phyloP scores from a whole-genome alignment of 192 early-diverging fungal species.

The Mortierella alpina region DNA sequence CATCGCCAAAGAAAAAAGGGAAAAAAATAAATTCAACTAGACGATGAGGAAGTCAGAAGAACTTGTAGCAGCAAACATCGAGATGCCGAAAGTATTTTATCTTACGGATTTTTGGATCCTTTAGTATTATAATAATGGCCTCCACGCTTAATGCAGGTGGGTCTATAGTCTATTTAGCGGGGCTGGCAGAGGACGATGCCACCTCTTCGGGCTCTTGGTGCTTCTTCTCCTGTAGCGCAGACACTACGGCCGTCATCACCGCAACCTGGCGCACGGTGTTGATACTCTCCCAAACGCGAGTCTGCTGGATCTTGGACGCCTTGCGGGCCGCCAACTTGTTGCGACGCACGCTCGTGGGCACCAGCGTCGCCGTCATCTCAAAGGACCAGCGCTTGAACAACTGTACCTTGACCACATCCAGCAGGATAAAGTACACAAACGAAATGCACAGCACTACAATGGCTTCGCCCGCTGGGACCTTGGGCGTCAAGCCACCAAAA shows the following conservation, averaged over 20 bases:
- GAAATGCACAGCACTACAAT: constrained; percentile 75
- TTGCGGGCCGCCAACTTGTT: constrained; percentile 65
- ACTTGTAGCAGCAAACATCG: no score
- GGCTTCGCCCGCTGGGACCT: constrained; percentile 73
- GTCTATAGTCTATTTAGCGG: constrained; percentile 2
- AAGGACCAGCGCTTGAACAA: constrained; percentile 85
- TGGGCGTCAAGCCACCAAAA: constrained; percentile 67
- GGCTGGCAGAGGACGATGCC: no score
- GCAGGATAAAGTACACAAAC: constrained; percentile 75
- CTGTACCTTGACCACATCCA: constrained; percentile 87
- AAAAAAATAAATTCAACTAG: no score
- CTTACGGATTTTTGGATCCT: no score
- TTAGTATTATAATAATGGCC: no score
- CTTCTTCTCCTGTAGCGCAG: constrained; percentile 28
- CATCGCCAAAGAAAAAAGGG: no score
- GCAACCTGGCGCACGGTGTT: constrained; percentile 41
- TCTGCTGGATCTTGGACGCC: constrained; percentile 58
- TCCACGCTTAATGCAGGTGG: background rate
- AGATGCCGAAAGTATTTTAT: no score
- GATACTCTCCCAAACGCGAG: constrained; percentile 58
- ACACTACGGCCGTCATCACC: constrained; percentile 50
- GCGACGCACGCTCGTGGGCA: constrained; percentile 72
- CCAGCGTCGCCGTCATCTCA: constrained; percentile 84
- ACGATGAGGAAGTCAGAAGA: no score
- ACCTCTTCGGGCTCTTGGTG: background rate